A percentile compares a stretch with the other conserved stretches of the same genome.
These are phyloP conservation scores for Candida pseudoviswanathii DNA, from an alignment of 1,139 yeast species.

Conservation along the genomic window DNA sequence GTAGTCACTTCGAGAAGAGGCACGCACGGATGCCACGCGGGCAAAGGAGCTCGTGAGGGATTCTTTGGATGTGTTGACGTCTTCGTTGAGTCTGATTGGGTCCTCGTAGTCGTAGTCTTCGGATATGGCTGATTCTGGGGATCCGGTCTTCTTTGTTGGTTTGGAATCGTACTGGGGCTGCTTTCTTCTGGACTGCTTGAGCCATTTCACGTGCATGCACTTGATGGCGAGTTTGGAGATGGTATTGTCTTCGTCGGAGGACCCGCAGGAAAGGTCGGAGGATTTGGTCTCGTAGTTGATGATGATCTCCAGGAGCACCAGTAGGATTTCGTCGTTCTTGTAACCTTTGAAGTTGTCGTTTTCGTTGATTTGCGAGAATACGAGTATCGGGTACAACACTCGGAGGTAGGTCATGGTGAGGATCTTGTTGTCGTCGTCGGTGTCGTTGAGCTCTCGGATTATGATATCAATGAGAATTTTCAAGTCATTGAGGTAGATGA, in stretches of 20 bases:
- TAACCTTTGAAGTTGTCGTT: constrained; percentile 44
- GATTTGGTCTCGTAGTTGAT: constrained; percentile 22
- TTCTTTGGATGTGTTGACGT: constrained; percentile 7
- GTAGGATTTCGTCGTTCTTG: constrained; percentile 56
- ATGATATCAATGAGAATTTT: constrained; percentile 85
- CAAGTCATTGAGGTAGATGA: constrained; percentile 81
- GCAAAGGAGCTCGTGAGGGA: constrained; percentile 16
- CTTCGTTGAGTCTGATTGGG: neutral
- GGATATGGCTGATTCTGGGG: constrained; percentile 16
- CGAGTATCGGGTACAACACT: constrained; percentile 71
- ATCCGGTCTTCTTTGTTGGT: constrained; percentile 5
- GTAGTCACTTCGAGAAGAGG: constrained; percentile 39
- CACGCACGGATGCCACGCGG: constrained; percentile 41
- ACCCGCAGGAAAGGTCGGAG: constrained; percentile 2
- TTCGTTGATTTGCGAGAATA: constrained; percentile 61
- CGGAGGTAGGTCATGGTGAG: constrained; percentile 76
- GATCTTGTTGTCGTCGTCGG: constrained; percentile 51
- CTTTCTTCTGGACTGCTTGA: constrained; percentile 25
- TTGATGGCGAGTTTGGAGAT: constrained; percentile 63
- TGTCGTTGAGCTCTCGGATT: constrained; percentile 74
- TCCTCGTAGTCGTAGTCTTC: neutral
- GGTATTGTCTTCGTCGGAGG: constrained; percentile 32
- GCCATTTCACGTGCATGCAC: constrained; percentile 63
- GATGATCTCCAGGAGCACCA: constrained; percentile 51
- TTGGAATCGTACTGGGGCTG: neutral